phyloP scores from a whole-genome alignment of 164 flowering plant genomes.

The Umbellularia californica region DNA sequence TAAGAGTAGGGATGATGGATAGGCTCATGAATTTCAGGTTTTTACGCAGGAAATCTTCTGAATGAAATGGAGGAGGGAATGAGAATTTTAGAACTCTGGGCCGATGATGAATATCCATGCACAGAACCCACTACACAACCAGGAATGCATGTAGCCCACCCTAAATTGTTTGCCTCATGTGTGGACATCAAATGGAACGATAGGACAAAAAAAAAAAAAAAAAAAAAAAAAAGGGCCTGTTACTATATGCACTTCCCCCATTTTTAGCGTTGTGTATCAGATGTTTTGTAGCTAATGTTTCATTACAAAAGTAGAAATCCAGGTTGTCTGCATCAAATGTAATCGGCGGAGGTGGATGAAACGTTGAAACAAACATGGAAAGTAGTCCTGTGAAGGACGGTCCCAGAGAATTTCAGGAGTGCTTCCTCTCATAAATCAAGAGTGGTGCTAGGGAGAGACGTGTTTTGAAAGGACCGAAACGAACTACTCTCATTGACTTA shows the following conservation, averaged over 20 bases:
- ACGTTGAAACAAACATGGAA: too few species aligned
- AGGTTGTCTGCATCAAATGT: too few species aligned
- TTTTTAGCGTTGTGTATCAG: background rate
- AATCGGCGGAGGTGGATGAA: too few species aligned
- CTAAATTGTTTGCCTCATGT: background rate
- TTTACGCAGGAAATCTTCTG: background rate
- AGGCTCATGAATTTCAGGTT: constrained; percentile 4
- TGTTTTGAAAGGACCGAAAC: too few species aligned
- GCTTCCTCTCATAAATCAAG: too few species aligned
- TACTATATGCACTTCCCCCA: too few species aligned
- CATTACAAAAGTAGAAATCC: too few species aligned
- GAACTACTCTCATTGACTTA: too few species aligned
- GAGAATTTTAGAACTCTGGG: background rate
- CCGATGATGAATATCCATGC: background rate
- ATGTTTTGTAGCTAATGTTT: too few species aligned
- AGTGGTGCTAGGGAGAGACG: too few species aligned
- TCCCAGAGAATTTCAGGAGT: too few species aligned
- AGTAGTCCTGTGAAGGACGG: too few species aligned
- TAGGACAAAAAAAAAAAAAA: background rate
- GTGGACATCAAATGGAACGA: background rate
- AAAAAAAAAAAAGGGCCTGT: background rate
- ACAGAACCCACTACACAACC: background rate
- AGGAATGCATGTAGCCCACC: background rate
- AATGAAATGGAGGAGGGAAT: background rate
- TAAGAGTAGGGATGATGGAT: background rate